phyloP scores from a whole-genome alignment of 2,329 filamentous ascomycete genomes.

The Delphinella strobiligena region DNA sequence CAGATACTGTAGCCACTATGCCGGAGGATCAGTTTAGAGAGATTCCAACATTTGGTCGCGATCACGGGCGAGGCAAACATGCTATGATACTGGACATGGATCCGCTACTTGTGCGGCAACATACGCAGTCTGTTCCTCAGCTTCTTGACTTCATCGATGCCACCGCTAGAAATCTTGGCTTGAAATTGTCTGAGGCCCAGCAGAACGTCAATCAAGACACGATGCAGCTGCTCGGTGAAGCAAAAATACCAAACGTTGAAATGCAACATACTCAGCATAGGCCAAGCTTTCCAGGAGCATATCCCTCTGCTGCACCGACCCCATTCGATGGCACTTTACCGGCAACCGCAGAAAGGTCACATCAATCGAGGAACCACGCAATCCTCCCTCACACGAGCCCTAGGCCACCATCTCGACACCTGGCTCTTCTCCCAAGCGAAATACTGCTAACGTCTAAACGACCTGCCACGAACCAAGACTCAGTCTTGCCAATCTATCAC shows the following conservation, averaged over 20 bases:
- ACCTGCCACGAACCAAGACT: no score
- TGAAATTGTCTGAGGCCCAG: slow-evolving; percentile 4
- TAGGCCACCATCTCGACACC: no score
- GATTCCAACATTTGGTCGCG: slow-evolving; percentile 5
- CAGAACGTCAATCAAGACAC: neutral
- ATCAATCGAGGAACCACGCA: no score
- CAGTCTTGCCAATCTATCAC: no score
- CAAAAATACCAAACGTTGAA: no score
- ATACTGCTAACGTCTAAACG: no score
- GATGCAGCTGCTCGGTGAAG: no score
- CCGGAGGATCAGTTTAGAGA: slow-evolving; percentile 15
- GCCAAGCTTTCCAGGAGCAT: neutral
- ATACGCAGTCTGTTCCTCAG: slow-evolving; percentile 21
- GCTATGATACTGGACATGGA: slow-evolving; percentile 20
- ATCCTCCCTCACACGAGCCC: no score
- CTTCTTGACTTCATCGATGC: slow-evolving; percentile 25
- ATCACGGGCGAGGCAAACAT: slow-evolving; percentile 6
- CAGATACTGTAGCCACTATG: slow-evolving; percentile 12
- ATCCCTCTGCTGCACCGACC: neutral
- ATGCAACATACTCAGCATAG: no score
- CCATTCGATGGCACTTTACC: neutral
- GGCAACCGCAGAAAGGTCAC: neutral
- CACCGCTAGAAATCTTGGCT: slow-evolving; percentile 23
- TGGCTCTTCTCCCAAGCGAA: neutral
- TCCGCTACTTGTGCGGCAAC: slow-evolving; percentile 12